Evolutionary conservation across 768 basidiomycete species (phyloP).

Genomic region (Kwoniella mangroviensis): DNA sequence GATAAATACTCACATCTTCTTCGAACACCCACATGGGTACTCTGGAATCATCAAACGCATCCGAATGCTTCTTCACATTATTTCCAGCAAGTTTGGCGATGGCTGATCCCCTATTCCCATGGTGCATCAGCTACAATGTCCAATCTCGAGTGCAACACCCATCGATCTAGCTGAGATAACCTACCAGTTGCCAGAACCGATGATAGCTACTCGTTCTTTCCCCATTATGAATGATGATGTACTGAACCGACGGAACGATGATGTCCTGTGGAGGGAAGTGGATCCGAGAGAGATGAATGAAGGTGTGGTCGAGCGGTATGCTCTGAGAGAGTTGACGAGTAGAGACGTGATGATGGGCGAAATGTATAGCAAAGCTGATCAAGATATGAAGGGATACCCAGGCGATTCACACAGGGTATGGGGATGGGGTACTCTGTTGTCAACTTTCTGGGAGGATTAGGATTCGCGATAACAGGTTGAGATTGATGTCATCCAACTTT

Average conservation of each 20-base stretch:
- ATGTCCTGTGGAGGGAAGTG: neutral
- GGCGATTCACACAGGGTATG: neutral
- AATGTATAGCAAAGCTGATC: neutral
- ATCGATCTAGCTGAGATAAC: conserved; percentile 4
- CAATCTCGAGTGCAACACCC: neutral
- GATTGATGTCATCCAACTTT: conserved; percentile 9
- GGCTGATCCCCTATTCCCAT: conserved; percentile 58
- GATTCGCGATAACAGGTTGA: neutral
- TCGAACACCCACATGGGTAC: conserved; percentile 62
- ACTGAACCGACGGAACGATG: conserved; percentile 1
- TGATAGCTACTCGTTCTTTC: conserved; percentile 57
- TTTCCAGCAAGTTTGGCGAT: conserved; percentile 58
- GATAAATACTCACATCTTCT: conserved; percentile 60
- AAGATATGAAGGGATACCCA: neutral
- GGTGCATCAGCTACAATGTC: neutral
- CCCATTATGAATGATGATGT: conserved; percentile 27
- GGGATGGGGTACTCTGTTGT: neutral
- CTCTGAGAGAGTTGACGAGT: conserved; percentile 11
- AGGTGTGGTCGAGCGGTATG: conserved; percentile 11
- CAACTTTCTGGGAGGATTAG: neutral
- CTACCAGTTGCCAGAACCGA: conserved; percentile 59
- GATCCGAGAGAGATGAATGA: neutral
- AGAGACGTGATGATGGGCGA: conserved; percentile 17
- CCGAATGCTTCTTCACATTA: conserved; percentile 57
- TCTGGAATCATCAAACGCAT: conserved; percentile 57